A percentile compares a stretch with the other conserved stretches of the same genome.
Evolutionary conservation across 2,329 filamentous ascomycete species (phyloP).

Genomic region (Colletotrichum sp.): DNA sequence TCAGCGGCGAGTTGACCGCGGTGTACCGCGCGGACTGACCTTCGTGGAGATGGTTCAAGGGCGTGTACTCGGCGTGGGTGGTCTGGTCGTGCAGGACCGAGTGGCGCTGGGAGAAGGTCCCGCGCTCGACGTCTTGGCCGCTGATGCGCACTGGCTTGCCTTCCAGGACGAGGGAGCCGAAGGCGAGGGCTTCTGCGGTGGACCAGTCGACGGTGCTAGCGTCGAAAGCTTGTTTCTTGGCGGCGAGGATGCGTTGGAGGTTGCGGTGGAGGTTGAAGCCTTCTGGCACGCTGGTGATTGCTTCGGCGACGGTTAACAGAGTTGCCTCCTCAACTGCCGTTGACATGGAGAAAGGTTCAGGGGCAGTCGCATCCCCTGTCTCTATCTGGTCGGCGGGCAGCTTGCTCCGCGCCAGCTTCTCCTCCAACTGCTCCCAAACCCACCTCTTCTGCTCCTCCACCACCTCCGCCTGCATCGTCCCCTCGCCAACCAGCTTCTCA

Average conservation of each 20-base stretch:
- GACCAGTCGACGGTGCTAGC: slow-evolving; percentile 98
- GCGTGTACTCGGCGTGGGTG: slow-evolving; percentile 89
- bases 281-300: slow-evolving; percentile 79
- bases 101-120: slow-evolving; percentile 98
- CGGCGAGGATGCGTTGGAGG: slow-evolving; percentile 91
- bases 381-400: too few relatives aligned
- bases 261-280: slow-evolving; percentile 91
- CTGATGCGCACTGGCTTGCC: slow-evolving; percentile 97
- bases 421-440: slow-evolving; percentile 98
- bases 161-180: slow-evolving; percentile 87
- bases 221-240: slow-evolving; percentile 86
- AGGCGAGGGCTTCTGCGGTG: slow-evolving; percentile 93
- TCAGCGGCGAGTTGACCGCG: slow-evolving; percentile 92
- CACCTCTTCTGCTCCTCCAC: slow-evolving; percentile 99
- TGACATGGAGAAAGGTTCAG: slow-evolving; percentile 77
- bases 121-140: slow-evolving; percentile 98
- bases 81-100: slow-evolving; percentile 97
- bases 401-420: slow-evolving; percentile 95
- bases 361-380: too few relatives aligned
- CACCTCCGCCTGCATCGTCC: slow-evolving; percentile 94
- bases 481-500: slow-evolving; percentile 86
- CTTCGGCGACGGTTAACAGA: slow-evolving; percentile 80
- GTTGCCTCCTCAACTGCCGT: slow-evolving; percentile 68
- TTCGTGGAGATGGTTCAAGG: slow-evolving; percentile 84
- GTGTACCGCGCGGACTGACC: slow-evolving; percentile 88